A percentile compares a stretch with the other conserved stretches of the same genome.
phyloP scores from a whole-genome alignment of 345 rosid genomes.

The Salix arbutifolia region DNA sequence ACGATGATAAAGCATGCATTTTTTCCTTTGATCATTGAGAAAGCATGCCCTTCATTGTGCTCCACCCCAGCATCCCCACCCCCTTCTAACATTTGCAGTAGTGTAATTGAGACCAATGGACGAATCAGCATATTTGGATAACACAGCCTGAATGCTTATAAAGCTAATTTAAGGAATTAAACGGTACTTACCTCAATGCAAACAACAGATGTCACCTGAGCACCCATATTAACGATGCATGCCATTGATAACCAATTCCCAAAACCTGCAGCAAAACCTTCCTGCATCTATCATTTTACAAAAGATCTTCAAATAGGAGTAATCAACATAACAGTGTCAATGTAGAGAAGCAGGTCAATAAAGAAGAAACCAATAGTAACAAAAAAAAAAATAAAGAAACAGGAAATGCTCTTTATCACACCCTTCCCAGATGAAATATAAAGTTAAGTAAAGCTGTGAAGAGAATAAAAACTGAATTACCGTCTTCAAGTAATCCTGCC shows the following conservation, averaged over 20 bases:
- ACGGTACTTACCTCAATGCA: slow-evolving; percentile 72
- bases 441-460: background rate
- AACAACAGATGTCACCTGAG: slow-evolving; percentile 76
- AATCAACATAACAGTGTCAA: background rate
- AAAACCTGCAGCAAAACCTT: slow-evolving; percentile 88
- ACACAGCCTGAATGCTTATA: background rate
- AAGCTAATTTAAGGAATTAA: background rate
- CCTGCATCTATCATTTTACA: slow-evolving; percentile 37
- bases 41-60: background rate
- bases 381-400: background rate
- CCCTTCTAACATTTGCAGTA: background rate
- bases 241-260: slow-evolving; percentile 91
- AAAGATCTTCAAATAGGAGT: slow-evolving; percentile 7
- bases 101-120: background rate
- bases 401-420: background rate
- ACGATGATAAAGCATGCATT: background rate
- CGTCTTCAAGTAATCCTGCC: slow-evolving; percentile 93
- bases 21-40: background rate
- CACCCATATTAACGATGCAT: slow-evolving; percentile 87
- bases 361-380: background rate
- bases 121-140: background rate
- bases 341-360: background rate
- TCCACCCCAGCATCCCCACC: background rate
- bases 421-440: background rate
- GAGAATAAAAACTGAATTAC: slow-evolving; percentile 25